A percentile compares a stretch with the other conserved stretches of the same genome.
These are phyloP conservation scores for Neurospora sp. DNA, from an alignment of 495 filamentous ascomycete genomes.

Conservation along the genomic window DNA sequence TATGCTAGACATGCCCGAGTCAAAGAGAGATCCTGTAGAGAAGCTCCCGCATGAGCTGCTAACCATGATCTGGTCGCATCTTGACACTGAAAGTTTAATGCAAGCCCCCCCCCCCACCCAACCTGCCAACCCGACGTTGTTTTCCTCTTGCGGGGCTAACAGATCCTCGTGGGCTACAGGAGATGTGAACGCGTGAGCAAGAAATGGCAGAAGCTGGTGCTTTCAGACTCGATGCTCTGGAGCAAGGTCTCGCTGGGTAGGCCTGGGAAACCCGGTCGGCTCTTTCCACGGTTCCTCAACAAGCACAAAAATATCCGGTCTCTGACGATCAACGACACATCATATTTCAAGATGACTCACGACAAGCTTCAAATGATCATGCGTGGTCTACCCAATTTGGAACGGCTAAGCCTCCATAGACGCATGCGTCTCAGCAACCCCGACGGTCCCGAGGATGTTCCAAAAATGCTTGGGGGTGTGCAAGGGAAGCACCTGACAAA, in stretches of 20 bases:
- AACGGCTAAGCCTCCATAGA: constrained; percentile 7
- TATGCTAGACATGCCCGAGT: constrained; percentile 5
- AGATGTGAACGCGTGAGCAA: constrained; percentile 14
- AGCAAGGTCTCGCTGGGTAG: constrained; percentile 2
- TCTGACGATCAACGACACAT: constrained; percentile 8
- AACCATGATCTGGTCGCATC: constrained; percentile 11
- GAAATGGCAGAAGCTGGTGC: constrained; percentile 9
- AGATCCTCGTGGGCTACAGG: neutral
- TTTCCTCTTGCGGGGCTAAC: neutral
- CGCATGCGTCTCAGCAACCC: neutral
- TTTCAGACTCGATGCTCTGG: constrained; percentile 13
- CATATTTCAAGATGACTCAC: constrained; percentile 2
- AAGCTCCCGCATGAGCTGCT: constrained; percentile 16
- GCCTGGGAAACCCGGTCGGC: constrained; percentile 7
- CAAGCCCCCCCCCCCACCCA: constrained; percentile 4
- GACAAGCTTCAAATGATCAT: constrained; percentile 4
- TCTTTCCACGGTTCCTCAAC: constrained; percentile 10
- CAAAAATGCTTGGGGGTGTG: neutral
- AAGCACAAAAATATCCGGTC: constrained; percentile 5
- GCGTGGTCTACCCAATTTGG: constrained; percentile 5
- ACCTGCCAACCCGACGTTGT: neutral
- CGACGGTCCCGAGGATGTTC: neutral
- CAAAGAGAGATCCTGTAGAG: constrained; percentile 12
- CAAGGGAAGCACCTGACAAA: neutral
- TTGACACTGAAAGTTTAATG: constrained; percentile 8